Conservation (phyloP, 2,329 filamentous ascomycete species). For the Cordyceps cicadae region DNA sequence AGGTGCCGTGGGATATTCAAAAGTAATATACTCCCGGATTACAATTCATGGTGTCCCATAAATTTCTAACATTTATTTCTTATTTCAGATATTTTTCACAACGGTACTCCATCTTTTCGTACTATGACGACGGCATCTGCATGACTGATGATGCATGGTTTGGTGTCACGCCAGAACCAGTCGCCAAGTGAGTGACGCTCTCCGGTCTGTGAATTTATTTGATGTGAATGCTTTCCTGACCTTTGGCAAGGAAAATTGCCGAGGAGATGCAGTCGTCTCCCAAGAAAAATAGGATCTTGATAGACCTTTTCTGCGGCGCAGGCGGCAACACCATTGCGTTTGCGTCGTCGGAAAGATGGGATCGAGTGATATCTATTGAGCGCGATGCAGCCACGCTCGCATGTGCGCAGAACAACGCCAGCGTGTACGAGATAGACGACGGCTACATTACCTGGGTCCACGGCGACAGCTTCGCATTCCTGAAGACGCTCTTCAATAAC, state of each 20-base stretch:
- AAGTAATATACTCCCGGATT: constrained; percentile 46
- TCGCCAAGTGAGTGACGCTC: constrained; percentile 59
- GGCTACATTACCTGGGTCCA: constrained; percentile 73
- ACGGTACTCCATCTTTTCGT: constrained; percentile 76
- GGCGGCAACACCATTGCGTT: constrained; percentile 96
- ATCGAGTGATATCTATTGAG: constrained; percentile 81
- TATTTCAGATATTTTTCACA: constrained; percentile 75
- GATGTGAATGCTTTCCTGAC: constrained; percentile 13
- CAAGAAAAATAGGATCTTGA: constrained; percentile 54
- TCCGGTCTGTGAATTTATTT: no score
- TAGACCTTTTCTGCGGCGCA: constrained; percentile 86
- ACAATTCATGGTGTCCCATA: no score
- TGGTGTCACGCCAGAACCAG: constrained; percentile 86
- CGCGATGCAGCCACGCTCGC: constrained; percentile 69
- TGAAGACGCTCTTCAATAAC: constrained; percentile 38
- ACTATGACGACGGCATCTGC: constrained; percentile 79
- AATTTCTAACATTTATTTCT: background rate
- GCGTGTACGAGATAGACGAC: constrained; percentile 69
- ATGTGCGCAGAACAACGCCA: constrained; percentile 88
- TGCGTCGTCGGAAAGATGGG: constrained; percentile 70
- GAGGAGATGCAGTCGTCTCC: constrained; percentile 54
- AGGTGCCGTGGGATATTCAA: constrained; percentile 76
- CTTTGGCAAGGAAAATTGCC: constrained; percentile 57
- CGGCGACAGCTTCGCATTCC: constrained; percentile 74
- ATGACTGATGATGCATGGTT: constrained; percentile 96